Conservation (phyloP, 495 filamentous ascomycete species). For the Podospora bellae-mahoneyi region DNA sequence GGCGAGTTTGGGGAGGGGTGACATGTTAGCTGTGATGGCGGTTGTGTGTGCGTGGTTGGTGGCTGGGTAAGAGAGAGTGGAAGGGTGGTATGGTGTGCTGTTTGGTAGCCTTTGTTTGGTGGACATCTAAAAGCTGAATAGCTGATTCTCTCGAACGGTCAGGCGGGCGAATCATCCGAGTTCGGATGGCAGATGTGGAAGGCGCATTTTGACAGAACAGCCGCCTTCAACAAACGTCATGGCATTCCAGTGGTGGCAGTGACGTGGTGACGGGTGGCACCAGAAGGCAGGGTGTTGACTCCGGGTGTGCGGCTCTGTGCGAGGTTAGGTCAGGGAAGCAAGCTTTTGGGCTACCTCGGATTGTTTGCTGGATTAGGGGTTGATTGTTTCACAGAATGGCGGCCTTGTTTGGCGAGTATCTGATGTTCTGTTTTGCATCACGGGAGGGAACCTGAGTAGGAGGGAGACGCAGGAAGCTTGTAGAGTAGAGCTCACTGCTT, state of each 20-base stretch:
- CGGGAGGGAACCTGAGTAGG: too few species aligned
- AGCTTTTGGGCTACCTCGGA: background rate
- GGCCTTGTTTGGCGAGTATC: background rate
- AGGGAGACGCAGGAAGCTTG: background rate
- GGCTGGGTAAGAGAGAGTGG: too few species aligned
- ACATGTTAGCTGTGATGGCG: background rate
- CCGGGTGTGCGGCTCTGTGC: background rate
- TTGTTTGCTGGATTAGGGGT: background rate
- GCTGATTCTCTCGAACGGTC: background rate
- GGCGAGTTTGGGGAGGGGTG: background rate
- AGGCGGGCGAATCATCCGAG: background rate
- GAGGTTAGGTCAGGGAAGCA: background rate
- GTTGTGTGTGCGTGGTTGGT: too few species aligned
- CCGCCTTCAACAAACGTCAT: background rate
- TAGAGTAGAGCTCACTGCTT: background rate
- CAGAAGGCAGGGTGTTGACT: background rate
- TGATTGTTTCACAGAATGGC: background rate
- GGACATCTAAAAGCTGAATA: background rate
- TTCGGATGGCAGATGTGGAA: background rate
- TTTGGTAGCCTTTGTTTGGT: background rate
- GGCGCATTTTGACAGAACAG: slow-evolving; percentile 16
- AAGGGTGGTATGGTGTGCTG: background rate
- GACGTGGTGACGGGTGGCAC: background rate
- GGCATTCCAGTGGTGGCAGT: background rate
- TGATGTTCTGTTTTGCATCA: background rate